Evolutionary conservation across 176 grass and related monocot species (phyloP).

Genomic region (Oryza glumipatula): DNA sequence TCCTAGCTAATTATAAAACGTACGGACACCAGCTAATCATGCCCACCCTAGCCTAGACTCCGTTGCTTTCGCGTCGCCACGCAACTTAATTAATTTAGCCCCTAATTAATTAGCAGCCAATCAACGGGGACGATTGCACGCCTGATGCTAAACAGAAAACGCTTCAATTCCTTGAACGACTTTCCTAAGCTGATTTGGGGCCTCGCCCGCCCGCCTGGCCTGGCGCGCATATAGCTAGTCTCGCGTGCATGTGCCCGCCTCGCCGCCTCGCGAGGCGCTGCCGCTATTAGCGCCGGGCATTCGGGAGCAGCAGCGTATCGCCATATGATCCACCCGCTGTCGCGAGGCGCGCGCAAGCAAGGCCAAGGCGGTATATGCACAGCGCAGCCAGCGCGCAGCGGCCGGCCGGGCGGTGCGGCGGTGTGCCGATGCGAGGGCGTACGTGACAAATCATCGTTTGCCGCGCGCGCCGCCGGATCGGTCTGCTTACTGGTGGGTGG

Average conservation of each 20-base stretch:
- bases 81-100: neutral
- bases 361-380: too few relatives aligned
- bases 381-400: too few relatives aligned
- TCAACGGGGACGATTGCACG: neutral
- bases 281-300: constrained; percentile 44
- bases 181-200: neutral
- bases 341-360: too few relatives aligned
- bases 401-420: too few relatives aligned
- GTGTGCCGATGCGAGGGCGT: too few relatives aligned
- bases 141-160: neutral
- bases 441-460: too few relatives aligned
- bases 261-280: neutral
- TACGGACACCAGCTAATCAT: neutral
- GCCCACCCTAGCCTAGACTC: neutral
- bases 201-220: neutral
- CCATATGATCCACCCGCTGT: neutral
- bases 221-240: neutral
- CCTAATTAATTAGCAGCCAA: neutral
- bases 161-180: neutral
- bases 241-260: neutral
- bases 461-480: neutral
- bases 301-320: constrained; percentile 9
- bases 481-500: neutral
- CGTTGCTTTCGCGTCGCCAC: neutral
- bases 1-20: neutral